Conservation (phyloP, 2,329 filamentous ascomycete species). For the Didymella arachidicola region DNA sequence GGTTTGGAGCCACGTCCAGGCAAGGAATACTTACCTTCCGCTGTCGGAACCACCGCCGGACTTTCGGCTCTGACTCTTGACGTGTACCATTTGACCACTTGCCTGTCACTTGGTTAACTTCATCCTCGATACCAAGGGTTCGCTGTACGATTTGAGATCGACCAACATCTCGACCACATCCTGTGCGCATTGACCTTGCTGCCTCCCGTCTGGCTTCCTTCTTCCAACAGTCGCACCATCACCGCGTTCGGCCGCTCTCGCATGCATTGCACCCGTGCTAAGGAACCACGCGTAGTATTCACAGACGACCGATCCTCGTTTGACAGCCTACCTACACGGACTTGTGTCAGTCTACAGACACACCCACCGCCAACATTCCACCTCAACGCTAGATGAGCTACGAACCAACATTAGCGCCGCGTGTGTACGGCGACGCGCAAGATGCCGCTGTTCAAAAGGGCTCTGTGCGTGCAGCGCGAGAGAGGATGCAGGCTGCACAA, state of each 20-base stretch:
- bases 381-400: slow-evolving; percentile 47
- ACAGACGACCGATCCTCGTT: slow-evolving; percentile 9
- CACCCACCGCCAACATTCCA: slow-evolving; percentile 40
- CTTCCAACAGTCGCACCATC: slow-evolving; percentile 24
- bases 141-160: slow-evolving; percentile 3
- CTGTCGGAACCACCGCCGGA: slow-evolving; percentile 28
- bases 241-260: slow-evolving; percentile 14
- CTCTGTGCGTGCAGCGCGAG: slow-evolving; percentile 49
- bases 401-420: slow-evolving; percentile 44
- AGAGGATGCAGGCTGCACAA: slow-evolving; percentile 43
- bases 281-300: slow-evolving; percentile 7
- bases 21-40: slow-evolving; percentile 41
- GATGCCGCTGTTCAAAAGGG: slow-evolving; percentile 41
- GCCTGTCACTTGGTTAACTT: slow-evolving; percentile 1
- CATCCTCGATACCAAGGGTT: slow-evolving; percentile 12
- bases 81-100: slow-evolving; percentile 11
- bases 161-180: slow-evolving; percentile 12
- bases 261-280: slow-evolving; percentile 12
- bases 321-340: slow-evolving; percentile 18
- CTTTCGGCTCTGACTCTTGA: slow-evolving; percentile 22
- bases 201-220: slow-evolving; percentile 10
- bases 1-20: slow-evolving; percentile 24
- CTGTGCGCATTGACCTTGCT: slow-evolving; percentile 28
- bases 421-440: slow-evolving; percentile 39
- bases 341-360: slow-evolving; percentile 48